A percentile compares a stretch with the other conserved stretches of the same genome.
Conservation (phyloP, 352 stramenopile species). For the Phytophthora foliorum region DNA sequence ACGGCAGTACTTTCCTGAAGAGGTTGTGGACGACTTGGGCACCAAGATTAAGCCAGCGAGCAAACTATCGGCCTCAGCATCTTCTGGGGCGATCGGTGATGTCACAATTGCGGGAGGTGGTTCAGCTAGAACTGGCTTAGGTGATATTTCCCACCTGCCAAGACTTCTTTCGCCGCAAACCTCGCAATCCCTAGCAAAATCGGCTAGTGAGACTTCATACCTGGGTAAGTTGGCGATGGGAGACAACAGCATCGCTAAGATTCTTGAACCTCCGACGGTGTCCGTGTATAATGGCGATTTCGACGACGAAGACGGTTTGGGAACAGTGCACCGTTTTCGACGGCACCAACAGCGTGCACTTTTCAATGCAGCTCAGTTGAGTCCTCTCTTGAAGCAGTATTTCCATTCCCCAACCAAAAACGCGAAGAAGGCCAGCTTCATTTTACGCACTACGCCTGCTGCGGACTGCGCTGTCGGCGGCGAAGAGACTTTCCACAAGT, state of each 20-base stretch:
- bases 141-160: constrained; percentile 33
- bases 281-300: constrained; percentile 15
- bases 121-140: constrained; percentile 11
- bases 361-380: constrained; percentile 88
- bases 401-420: constrained; percentile 65
- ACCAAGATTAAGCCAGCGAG: constrained; percentile 45
- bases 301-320: constrained; percentile 23
- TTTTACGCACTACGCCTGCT: constrained; percentile 80
- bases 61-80: constrained; percentile 32
- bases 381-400: constrained; percentile 83
- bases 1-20: constrained; percentile 78
- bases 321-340: constrained; percentile 30
- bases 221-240: constrained; percentile 54
- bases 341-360: constrained; percentile 73
- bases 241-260: constrained; percentile 73
- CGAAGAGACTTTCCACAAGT: constrained; percentile 85
- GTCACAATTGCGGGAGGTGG: constrained; percentile 4
- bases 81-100: constrained; percentile 18
- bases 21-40: constrained; percentile 66
- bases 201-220: constrained; percentile 61
- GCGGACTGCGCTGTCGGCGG: constrained; percentile 78
- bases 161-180: constrained; percentile 42
- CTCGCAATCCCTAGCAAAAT: constrained; percentile 45
- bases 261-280: constrained; percentile 37
- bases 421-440: constrained; percentile 73